These are phyloP conservation scores for Mesembryanthemum crystallinum DNA, from an alignment of 148 eudicot genomes.

Conservation along the genomic window DNA sequence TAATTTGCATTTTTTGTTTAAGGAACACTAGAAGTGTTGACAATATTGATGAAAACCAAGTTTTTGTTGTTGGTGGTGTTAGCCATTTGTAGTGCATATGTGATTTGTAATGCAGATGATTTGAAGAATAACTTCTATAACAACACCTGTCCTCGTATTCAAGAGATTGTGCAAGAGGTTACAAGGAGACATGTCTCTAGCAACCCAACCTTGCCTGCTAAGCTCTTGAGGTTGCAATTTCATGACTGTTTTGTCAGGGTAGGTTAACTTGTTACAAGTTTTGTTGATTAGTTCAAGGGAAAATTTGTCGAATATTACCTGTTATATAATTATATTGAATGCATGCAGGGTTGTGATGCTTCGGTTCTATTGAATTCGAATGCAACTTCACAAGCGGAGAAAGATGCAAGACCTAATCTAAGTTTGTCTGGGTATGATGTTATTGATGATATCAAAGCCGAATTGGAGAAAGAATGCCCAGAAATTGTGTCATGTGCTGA, in stretches of 20 bases:
- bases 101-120: too few relatives aligned
- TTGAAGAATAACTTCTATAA: too few relatives aligned
- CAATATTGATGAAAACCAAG: too few relatives aligned
- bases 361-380: background rate
- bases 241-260: slow-evolving; percentile 38
- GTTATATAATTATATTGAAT: background rate
- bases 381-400: background rate
- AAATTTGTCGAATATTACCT: too few relatives aligned
- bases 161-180: slow-evolving; percentile 15
- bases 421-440: background rate
- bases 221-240: slow-evolving; percentile 31
- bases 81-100: too few relatives aligned
- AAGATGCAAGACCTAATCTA: background rate
- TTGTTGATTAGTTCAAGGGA: too few relatives aligned
- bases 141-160: slow-evolving; percentile 10
- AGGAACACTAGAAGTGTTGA: too few relatives aligned
- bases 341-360: background rate
- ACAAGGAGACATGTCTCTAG: slow-evolving; percentile 5
- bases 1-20: too few relatives aligned
- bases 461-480: background rate
- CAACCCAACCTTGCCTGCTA: slow-evolving; percentile 28
- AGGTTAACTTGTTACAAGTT: background rate
- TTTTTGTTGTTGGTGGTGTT: too few relatives aligned
- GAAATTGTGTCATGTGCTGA: background rate
- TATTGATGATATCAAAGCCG: background rate